Conservation (phyloP, 352 stramenopile species). For the Globisporangium polare region DNA sequence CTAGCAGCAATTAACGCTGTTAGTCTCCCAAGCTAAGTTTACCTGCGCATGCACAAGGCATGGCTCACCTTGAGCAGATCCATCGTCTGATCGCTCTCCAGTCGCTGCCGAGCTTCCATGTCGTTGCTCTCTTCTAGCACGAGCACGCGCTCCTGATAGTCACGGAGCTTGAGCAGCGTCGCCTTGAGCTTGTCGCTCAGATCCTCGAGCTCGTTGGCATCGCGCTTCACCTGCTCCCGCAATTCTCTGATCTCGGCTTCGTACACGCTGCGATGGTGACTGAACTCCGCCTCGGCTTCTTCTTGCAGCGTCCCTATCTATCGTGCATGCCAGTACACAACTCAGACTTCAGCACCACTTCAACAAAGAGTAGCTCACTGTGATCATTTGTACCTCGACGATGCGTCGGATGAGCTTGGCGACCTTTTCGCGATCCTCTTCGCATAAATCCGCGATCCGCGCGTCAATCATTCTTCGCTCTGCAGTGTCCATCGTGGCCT, state of each 20-base stretch:
- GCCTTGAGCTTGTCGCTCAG: slow-evolving; percentile 44
- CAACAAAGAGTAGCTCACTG: neutral
- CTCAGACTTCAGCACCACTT: neutral
- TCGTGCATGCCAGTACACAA: neutral
- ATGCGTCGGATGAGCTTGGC: slow-evolving; percentile 70
- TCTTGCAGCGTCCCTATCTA: slow-evolving; percentile 52
- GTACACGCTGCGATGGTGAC: slow-evolving; percentile 28
- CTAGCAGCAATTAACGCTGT: neutral
- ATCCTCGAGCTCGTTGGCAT: slow-evolving; percentile 44
- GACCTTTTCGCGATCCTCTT: slow-evolving; percentile 77
- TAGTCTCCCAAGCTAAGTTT: neutral
- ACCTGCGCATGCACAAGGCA: neutral
- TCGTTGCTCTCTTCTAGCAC: slow-evolving; percentile 62
- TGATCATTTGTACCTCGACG: slow-evolving; percentile 42
- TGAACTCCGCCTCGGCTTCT: slow-evolving; percentile 47
- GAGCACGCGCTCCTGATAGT: slow-evolving; percentile 53
- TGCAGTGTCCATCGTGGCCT: slow-evolving; percentile 41
- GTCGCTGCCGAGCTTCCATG: slow-evolving; percentile 37
- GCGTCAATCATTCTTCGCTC: slow-evolving; percentile 19
- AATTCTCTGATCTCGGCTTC: slow-evolving; percentile 53
- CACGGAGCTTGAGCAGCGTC: slow-evolving; percentile 35
- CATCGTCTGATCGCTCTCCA: slow-evolving; percentile 61
- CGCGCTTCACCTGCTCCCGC: slow-evolving; percentile 35
- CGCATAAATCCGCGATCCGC: slow-evolving; percentile 65
- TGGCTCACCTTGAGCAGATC: slow-evolving; percentile 48